These are phyloP conservation scores for Amanita subjunquillea DNA, from an alignment of 768 basidiomycete genomes.

Conservation along the genomic window DNA sequence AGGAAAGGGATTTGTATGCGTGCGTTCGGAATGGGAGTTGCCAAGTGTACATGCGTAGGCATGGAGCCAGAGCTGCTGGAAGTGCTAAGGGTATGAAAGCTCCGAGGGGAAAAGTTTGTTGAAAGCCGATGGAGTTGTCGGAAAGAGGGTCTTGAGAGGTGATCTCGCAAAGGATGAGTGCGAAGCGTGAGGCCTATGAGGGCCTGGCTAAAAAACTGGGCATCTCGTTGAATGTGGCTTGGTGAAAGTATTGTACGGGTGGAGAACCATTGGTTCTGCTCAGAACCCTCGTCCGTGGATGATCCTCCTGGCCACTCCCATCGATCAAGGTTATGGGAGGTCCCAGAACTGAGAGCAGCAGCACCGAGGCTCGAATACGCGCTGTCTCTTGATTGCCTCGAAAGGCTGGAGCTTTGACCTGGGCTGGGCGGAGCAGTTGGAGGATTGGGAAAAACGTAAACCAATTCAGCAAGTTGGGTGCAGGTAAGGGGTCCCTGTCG, in stretches of 20 bases:
- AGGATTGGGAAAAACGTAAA: conserved; percentile 15
- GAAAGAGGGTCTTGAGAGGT: not conserved
- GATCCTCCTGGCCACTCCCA: conserved; percentile 1
- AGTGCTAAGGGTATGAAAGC: conserved; percentile 3
- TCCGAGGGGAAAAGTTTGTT: not conserved
- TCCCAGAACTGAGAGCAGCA: not conserved
- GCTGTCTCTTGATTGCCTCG: conserved; percentile 3
- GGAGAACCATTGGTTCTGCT: not conserved
- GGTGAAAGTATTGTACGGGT: not conserved
- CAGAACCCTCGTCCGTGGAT: not conserved
- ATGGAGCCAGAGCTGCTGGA: not conserved
- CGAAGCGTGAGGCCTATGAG: not conserved
- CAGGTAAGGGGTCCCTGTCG: not conserved
- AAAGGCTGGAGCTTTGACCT: conserved; percentile 9
- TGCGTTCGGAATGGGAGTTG: conserved; percentile 14
- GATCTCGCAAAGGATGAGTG: not conserved
- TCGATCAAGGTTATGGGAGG: not conserved
- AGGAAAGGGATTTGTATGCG: conserved; percentile 25
- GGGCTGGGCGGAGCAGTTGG: conserved; percentile 12
- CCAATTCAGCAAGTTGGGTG: conserved; percentile 4
- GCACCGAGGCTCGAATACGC: not conserved
- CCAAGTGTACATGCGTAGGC: not conserved
- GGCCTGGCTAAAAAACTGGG: not conserved
- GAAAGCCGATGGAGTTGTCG: not conserved
- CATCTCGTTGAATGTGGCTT: not conserved